Percentiles rank a stretch among this genome's conserved stretches.
These are phyloP conservation scores for Micromonas commoda DNA, from an alignment of 139 green algal genomes.

Conservation along the genomic window DNA sequence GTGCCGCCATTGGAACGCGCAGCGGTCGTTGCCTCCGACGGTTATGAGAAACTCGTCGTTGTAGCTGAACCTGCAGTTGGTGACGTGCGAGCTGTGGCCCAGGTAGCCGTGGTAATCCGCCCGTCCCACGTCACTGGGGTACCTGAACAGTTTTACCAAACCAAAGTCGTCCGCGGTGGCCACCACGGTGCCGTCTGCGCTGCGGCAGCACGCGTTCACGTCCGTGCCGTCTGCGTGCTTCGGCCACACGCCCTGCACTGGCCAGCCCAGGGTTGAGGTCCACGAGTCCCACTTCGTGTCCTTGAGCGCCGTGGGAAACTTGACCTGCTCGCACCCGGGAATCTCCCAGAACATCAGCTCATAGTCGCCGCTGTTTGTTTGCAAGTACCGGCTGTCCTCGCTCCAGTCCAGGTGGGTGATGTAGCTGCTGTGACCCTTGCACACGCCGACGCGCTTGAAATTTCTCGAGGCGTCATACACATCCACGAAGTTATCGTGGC, in stretches of 20 bases:
- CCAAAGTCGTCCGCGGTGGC: slow-evolving; percentile 22
- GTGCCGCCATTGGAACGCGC: slow-evolving; percentile 32
- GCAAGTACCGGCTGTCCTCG: slow-evolving; percentile 24
- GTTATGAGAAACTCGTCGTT: slow-evolving; percentile 32
- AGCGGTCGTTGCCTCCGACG: slow-evolving; percentile 19
- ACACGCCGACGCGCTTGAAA: slow-evolving; percentile 33
- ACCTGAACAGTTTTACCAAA: slow-evolving; percentile 21
- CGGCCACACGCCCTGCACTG: slow-evolving; percentile 27
- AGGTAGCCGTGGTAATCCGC: slow-evolving; percentile 20
- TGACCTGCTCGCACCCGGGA: slow-evolving; percentile 9
- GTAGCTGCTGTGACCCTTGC: slow-evolving; percentile 34
- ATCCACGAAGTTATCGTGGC: slow-evolving; percentile 38
- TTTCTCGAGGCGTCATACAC: slow-evolving; percentile 22
- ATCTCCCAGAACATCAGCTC: slow-evolving; percentile 34
- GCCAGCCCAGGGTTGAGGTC: slow-evolving; percentile 18
- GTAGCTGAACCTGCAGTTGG: slow-evolving; percentile 15
- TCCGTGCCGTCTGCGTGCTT: slow-evolving; percentile 26
- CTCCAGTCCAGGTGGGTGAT: slow-evolving; percentile 37
- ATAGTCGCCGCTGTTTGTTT: slow-evolving; percentile 27
- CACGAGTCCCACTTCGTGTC: slow-evolving; percentile 24
- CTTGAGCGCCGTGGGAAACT: slow-evolving; percentile 3
- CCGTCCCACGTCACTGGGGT: slow-evolving; percentile 29
- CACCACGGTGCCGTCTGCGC: background rate
- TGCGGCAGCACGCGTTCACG: background rate
- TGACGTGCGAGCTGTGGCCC: slow-evolving; percentile 27